Evolutionary conservation across 768 basidiomycete species (phyloP).

Genomic region (Tricholoma hemisulphureum): DNA sequence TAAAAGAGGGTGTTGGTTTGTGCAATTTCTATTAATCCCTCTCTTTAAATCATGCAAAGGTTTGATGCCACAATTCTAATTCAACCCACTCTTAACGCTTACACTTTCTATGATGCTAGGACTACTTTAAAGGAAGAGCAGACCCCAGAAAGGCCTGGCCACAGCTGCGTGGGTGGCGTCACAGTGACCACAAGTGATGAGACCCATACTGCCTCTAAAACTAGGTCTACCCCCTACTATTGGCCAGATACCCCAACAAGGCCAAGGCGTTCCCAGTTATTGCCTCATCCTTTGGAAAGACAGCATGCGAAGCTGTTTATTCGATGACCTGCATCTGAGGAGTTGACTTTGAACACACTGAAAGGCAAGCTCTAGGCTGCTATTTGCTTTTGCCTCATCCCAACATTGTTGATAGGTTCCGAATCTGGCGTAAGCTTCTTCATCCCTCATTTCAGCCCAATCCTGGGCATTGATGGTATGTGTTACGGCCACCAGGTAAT

Average conservation of each 20-base stretch:
- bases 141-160: neutral
- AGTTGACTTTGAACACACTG: too few species aligned
- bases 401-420: too few species aligned
- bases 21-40: too few species aligned
- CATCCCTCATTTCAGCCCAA: neutral
- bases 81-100: neutral
- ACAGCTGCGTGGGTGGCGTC: neutral
- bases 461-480: neutral
- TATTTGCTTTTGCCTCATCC: neutral
- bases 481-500: neutral
- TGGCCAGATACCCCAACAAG: neutral
- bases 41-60: too few species aligned
- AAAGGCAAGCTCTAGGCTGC: neutral
- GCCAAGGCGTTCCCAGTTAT: neutral
- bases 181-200: neutral
- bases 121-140: neutral
- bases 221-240: neutral
- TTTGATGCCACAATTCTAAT: too few species aligned
- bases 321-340: too few species aligned
- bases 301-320: neutral
- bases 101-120: neutral
- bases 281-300: neutral
- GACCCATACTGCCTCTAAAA: neutral
- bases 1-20: too few species aligned
- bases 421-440: too few species aligned